Evolutionary conservation across 1,139 yeast genomes (phyloP), one percentile per base, ranked within the genome.

Genomic region (Pichia sorboxylosa): DNA sequence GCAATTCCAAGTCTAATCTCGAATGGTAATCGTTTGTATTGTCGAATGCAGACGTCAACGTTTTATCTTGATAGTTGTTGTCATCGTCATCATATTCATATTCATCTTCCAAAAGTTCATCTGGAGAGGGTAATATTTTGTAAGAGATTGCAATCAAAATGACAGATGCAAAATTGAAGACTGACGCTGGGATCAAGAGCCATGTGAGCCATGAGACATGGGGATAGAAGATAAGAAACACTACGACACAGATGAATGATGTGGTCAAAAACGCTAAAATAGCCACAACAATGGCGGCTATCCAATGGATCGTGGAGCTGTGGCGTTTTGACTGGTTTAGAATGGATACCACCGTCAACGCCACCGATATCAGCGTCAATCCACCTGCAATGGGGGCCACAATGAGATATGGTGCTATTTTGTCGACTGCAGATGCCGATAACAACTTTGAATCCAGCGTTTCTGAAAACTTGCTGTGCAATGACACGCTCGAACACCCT

Each of bases 111-210:
- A 32, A 29, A 14, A 31, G 38, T 11, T 33, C 24, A 15, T 32
- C 37, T 10, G 20, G 25, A 16, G 14, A 15, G 4, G 33, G 31
- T 13, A 43, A 33, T 15, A 43, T 27, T 24, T 35, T 43, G 28
- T 38, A 22, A 3, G 47, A 39, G 5, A 48, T 16, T 3, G 42
- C 41, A 27, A 37, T 32, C 10, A 52, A 28, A 4, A 49, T 43
- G 4, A 46, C 14, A 10, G 47, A 27, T 1, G 63, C 38, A 37
- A 79, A 51, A 31, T 65, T 61, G 28, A 74, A 56, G 1, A 66
- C 79, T 2, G 82, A 77, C 3, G 81, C 64, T 1, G 80, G 84
- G 24, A 79, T 61, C 37, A 76, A 58, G 23, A 76, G 55, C 87
- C 87, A 79, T 5, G 77, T 68, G 26, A 73, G 63, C 85, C 85